Base-by-base conservation (phyloP, 176 grass and related monocot genomes). In the Miscanthus lutarioriparius region DNA sequence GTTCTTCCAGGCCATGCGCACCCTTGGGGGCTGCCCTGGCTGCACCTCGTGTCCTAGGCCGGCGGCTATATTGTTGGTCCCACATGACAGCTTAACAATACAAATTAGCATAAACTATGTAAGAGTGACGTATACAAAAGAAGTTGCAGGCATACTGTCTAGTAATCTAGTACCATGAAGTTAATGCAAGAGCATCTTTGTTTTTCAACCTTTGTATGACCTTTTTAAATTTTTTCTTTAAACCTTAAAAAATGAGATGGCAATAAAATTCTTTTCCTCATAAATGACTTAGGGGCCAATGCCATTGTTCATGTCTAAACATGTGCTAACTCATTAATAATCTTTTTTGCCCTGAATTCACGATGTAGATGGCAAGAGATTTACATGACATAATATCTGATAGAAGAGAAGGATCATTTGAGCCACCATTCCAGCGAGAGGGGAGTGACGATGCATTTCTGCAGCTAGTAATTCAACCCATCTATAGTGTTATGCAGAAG, bases 291-390 rank as follows among this genome's bases (percentile, higher is more conserved):
- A 2, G 4, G 70, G 7, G 5, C 15, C 58, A 67, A 79, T 3
- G 2, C 6, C 0, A 3, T 77, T 82, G 54, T 33, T 25, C 10
- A 43, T 89, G 25, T 25, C 26, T 64, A 19, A 76, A 86, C 41
- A 65, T 32, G 25, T 45, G 41, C 54, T 66, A 45, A 74, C 8
- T 73, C 62, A 54, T 64, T 77, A 32, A 65, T 64, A 56, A 41
- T 38, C 53, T 12, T 17, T 86, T 83, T 47, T 67, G 20, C 27
- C 15, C 7, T 80, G 44, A 67, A 80, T 88, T 73, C 61, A 47
- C 67, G 77, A 79, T 12, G 62, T 83, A 99, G 96, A 99, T 99
- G 96, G 96, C 96, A 26, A 54, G 3, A 4, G 91, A 99, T 56
- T 87, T 99, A 49, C 19, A 84, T 76, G 58, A 20, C 15, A 88